These are phyloP conservation scores for Trichoderma lentiforme DNA, from an alignment of 2,329 filamentous ascomycete genomes.

Conservation along the genomic window DNA sequence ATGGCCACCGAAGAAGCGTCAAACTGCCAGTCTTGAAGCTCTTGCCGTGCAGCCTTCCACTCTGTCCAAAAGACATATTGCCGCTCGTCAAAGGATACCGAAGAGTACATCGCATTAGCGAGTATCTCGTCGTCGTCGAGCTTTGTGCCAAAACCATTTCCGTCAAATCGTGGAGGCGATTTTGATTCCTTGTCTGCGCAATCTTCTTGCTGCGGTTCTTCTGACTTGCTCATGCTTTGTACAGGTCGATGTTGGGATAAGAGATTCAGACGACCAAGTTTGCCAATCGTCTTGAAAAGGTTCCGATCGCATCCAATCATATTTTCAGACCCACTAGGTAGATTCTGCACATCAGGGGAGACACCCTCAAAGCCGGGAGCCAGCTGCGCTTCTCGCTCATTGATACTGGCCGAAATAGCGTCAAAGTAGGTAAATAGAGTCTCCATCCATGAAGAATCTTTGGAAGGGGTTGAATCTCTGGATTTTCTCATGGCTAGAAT, in stretches of 20 bases:
- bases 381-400: slow-evolving; percentile 84
- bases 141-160: slow-evolving; percentile 60
- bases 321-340: slow-evolving; percentile 70
- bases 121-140: slow-evolving; percentile 54
- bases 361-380: slow-evolving; percentile 62
- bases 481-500: slow-evolving; percentile 67
- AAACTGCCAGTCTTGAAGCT: slow-evolving; percentile 80
- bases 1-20: slow-evolving; percentile 51
- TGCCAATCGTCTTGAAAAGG: slow-evolving; percentile 81
- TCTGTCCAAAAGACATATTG: slow-evolving; percentile 74
- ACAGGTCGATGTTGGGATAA: slow-evolving; percentile 68
- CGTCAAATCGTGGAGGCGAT: slow-evolving; percentile 57
- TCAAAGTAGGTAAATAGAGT: slow-evolving; percentile 93
- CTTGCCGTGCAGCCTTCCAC: slow-evolving; percentile 75
- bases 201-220: slow-evolving; percentile 25
- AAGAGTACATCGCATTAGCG: slow-evolving; percentile 33
- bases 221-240: slow-evolving; percentile 32
- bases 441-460: slow-evolving; percentile 85
- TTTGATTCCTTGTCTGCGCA: slow-evolving; percentile 13
- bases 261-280: slow-evolving; percentile 79
- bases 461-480: slow-evolving; percentile 48
- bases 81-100: slow-evolving; percentile 51
- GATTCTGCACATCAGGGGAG: slow-evolving; percentile 45
- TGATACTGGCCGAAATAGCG: slow-evolving; percentile 86
- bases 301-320: slow-evolving; percentile 82